phyloP scores from a whole-genome alignment of 257 asterid species.

The Henckelia pumila region DNA sequence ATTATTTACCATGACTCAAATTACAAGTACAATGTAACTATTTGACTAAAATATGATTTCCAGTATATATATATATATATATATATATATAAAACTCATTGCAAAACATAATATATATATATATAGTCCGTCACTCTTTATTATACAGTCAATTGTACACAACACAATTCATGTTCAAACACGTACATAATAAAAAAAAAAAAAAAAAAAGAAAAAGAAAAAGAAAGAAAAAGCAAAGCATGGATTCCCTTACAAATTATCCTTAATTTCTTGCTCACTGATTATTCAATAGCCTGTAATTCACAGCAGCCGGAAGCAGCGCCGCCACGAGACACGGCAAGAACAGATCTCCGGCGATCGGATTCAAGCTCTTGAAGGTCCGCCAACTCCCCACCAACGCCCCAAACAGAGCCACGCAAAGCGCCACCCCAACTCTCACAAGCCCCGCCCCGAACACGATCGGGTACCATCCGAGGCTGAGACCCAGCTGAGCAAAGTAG shows the following conservation, averaged over 20 bases:
- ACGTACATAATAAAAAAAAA: too few relatives aligned
- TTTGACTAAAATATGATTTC: too few relatives aligned
- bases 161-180: too few relatives aligned
- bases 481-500: slow-evolving; percentile 51
- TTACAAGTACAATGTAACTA: too few relatives aligned
- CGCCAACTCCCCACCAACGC: slow-evolving; percentile 50
- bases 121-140: too few relatives aligned
- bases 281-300: slow-evolving; percentile 51
- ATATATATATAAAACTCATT: too few relatives aligned
- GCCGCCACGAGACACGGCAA: slow-evolving; percentile 75
- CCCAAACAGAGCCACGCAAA: slow-evolving; percentile 62
- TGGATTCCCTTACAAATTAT: background rate
- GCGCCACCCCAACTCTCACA: slow-evolving; percentile 47
- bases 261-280: background rate
- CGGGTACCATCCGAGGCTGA: slow-evolving; percentile 78
- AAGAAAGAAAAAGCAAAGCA: background rate
- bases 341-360: slow-evolving; percentile 71
- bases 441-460: slow-evolving; percentile 71
- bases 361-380: slow-evolving; percentile 56
- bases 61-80: too few relatives aligned
- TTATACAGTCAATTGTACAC: too few relatives aligned
- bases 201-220: too few relatives aligned
- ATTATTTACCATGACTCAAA: too few relatives aligned
- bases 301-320: slow-evolving; percentile 45
- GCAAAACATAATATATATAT: too few relatives aligned